Conservation (phyloP, 768 basidiomycete species). For the Galerina sulciceps region DNA sequence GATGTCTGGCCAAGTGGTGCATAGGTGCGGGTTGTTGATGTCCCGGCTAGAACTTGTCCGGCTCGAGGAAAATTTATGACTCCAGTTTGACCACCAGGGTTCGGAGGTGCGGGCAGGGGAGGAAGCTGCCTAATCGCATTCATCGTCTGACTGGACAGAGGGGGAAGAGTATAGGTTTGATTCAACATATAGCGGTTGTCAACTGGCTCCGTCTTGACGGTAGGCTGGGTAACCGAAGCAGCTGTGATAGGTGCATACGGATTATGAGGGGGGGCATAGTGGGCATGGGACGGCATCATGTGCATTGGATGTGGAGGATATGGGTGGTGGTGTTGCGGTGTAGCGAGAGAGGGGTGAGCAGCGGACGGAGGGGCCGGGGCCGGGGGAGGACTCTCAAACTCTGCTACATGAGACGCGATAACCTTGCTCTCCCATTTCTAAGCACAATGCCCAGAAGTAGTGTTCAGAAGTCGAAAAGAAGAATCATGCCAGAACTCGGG, state of each 20-base stretch:
- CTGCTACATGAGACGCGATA: slow-evolving; percentile 91
- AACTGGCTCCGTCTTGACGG: slow-evolving; percentile 76
- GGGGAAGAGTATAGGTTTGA: slow-evolving; percentile 58
- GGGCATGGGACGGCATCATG: slow-evolving; percentile 51
- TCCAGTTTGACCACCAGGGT: slow-evolving; percentile 63
- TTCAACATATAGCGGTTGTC: slow-evolving; percentile 71
- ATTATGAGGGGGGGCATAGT: slow-evolving; percentile 52
- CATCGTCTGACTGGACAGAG: slow-evolving; percentile 68
- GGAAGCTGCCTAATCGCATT: slow-evolving; percentile 52
- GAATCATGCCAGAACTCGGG: slow-evolving; percentile 19
- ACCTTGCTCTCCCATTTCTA: slow-evolving; percentile 98
- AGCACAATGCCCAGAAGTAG: neutral
- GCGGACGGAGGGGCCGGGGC: slow-evolving; percentile 38
- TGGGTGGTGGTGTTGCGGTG: slow-evolving; percentile 39
- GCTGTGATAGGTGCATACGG: slow-evolving; percentile 52
- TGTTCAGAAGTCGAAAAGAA: slow-evolving; percentile 22
- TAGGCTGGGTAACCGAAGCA: slow-evolving; percentile 39
- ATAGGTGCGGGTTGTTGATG: slow-evolving; percentile 30
- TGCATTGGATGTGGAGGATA: slow-evolving; percentile 68
- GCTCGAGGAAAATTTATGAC: slow-evolving; percentile 56
- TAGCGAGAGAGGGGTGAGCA: slow-evolving; percentile 22
- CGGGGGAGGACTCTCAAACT: slow-evolving; percentile 69
- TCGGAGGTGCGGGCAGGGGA: slow-evolving; percentile 44
- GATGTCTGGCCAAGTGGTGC: slow-evolving; percentile 22
- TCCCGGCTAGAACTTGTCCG: slow-evolving; percentile 32